Evolutionary conservation across 1,139 yeast species (phyloP), one percentile per base, ranked within the genome.

Genomic region (Scheffersomyces titani): DNA sequence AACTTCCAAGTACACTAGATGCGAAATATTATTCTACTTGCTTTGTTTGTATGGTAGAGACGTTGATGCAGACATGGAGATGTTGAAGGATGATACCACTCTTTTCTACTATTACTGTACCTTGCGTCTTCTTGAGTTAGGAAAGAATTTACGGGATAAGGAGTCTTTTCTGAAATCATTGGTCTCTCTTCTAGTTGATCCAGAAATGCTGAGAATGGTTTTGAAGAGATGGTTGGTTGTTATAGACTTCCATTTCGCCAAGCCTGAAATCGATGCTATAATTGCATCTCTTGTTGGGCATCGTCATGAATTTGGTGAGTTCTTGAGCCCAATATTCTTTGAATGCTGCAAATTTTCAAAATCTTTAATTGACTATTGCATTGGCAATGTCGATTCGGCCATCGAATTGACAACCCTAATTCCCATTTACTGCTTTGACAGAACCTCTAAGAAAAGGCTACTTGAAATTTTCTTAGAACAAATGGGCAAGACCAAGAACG

Each of bases 151-250:
- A 6, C 56, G 52, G 5, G 47, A 53, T 13, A 11, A 58, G 6
- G 44, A 52, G 4, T 47, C 55, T 1, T 54, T 63, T 16, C 65
- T 69, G 16, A 52, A 57, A 0, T 55, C 61, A 0, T 78, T 85
- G 55, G 53, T 77, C n/a, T 55, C 65, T 2, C 71, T 65, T 51
- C 58, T 74, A 40, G 58, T 50, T 51, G 57, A 54, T 47, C 5
- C 57, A 0, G 51, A 55, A 0, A 58, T 75, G 18, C 54, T 80
- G 3, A 52, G 61, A 1, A 60, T 67, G 4, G 58, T 80, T 0
- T 75, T 86, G 55, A 62, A 65, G n/a, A 82, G 91, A 66, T 88
- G 91, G 91, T 64, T 79, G 40, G 78, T 87, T 0, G 56, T 87
- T 0, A 60, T 87, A 4, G 80, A 85, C 54, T 53, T 59, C 3